phyloP scores from a whole-genome alignment of 805 yeast genomes.

The Metschnikowia henanensis region DNA sequence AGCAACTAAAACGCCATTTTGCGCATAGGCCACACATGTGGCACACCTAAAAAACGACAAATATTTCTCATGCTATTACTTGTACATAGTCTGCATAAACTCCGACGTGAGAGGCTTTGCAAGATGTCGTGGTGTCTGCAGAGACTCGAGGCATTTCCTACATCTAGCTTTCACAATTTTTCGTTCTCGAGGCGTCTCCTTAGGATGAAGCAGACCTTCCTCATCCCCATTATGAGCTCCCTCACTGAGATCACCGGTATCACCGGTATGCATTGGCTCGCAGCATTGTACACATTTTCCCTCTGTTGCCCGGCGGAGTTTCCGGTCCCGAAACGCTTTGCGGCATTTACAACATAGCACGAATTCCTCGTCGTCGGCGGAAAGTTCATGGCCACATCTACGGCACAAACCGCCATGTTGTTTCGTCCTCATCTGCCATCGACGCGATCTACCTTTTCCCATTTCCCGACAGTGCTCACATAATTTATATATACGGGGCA shows the following conservation, averaged over 20 bases:
- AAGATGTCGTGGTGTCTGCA: background rate
- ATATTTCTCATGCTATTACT: background rate
- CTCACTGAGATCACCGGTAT: background rate
- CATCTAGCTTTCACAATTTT: slow-evolving; percentile 1
- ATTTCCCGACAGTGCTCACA: slow-evolving; percentile 11
- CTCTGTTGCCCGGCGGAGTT: slow-evolving; percentile 3
- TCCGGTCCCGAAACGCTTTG: slow-evolving; percentile 4
- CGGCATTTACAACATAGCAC: slow-evolving; percentile 7
- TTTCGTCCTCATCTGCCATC: slow-evolving; percentile 9
- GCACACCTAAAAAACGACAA: too few species aligned
- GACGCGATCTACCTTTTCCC: slow-evolving; percentile 9
- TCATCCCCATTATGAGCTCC: background rate
- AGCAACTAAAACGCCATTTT: background rate
- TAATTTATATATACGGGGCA: slow-evolving; percentile 5
- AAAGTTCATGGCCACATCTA: slow-evolving; percentile 5
- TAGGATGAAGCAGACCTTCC: too few species aligned
- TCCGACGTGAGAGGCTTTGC: slow-evolving; percentile 5
- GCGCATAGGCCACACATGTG: background rate
- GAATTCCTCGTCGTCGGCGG: slow-evolving; percentile 1
- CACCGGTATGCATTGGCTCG: slow-evolving; percentile 1
- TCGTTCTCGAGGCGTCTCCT: background rate
- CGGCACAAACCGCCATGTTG: slow-evolving; percentile 10
- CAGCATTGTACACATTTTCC: slow-evolving; percentile 7
- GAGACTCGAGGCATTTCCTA: background rate
- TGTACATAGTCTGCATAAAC: slow-evolving; percentile 6